A percentile compares a stretch with the other conserved stretches of the same genome.
These are phyloP conservation scores for Rubus parviflorus DNA, from an alignment of 306 rosid genomes.

Conservation along the genomic window DNA sequence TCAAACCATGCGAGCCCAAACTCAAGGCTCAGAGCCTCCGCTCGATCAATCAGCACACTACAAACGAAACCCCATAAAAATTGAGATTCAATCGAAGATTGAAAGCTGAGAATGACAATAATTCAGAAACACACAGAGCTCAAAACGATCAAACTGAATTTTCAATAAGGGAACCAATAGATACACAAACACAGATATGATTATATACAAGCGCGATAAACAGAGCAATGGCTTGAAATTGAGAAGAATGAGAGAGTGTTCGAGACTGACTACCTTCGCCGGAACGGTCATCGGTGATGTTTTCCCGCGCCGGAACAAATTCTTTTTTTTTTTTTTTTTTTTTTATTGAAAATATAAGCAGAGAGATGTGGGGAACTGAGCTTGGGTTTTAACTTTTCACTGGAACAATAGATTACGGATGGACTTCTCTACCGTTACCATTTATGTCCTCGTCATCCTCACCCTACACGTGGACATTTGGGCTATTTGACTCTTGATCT, in stretches of 20 bases:
- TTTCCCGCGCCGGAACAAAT: conserved; percentile 47
- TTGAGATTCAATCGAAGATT: conserved; percentile 23
- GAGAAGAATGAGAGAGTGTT: conserved; percentile 10
- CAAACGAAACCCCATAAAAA: conserved; percentile 16
- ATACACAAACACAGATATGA: background rate
- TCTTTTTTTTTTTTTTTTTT: background rate
- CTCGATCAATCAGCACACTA: conserved; percentile 27
- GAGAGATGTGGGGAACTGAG: conserved; percentile 21
- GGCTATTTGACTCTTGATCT: background rate
- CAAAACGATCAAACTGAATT: conserved; percentile 23
- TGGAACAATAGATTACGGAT: conserved; percentile 17
- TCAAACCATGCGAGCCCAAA: conserved; percentile 21
- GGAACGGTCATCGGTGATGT: conserved; percentile 31
- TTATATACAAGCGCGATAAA: conserved; percentile 1
- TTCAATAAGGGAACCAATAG: conserved; percentile 11
- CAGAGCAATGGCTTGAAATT: conserved; percentile 22
- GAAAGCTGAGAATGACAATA: conserved; percentile 3
- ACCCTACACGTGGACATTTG: conserved; percentile 27
- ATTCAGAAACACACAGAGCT: conserved; percentile 7
- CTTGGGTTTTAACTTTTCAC: conserved; percentile 21
- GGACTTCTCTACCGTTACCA: conserved; percentile 14
- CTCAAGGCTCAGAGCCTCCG: conserved; percentile 7
- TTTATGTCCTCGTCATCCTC: background rate
- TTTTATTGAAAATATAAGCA: background rate
- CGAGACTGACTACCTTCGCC: conserved; percentile 13